Percentiles rank a stretch among this genome's conserved stretches.
Conservation (phyloP, 345 rosid genomes). For the Pelargonium nanum region DNA sequence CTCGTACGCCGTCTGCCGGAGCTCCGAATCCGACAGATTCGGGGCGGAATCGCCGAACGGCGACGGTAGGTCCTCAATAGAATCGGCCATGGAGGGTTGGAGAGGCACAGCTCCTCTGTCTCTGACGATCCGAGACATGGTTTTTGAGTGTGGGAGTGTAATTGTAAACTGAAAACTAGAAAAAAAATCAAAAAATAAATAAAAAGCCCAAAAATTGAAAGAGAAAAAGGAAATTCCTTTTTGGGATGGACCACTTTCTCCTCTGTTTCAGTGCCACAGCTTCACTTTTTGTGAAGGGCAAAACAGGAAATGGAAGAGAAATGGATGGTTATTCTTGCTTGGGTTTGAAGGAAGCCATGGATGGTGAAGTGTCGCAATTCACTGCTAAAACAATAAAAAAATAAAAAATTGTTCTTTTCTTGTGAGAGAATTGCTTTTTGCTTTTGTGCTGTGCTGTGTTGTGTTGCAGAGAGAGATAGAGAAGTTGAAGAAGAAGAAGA, state of each 20-base stretch:
- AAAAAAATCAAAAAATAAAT: too few species aligned
- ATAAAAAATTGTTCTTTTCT: neutral
- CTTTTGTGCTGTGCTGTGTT: neutral
- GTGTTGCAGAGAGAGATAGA: too few species aligned
- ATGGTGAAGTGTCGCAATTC: neutral
- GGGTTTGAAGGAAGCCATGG: neutral
- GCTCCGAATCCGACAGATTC: conserved; percentile 56
- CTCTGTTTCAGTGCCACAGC: neutral
- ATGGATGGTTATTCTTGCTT: neutral
- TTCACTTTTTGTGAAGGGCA: neutral
- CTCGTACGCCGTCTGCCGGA: conserved; percentile 87
- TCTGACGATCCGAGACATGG: neutral
- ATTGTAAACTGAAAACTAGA: neutral
- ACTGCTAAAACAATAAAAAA: neutral
- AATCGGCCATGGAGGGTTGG: conserved; percentile 15
- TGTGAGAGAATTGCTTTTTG: neutral
- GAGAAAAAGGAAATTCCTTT: neutral
- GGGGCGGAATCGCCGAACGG: conserved; percentile 49
- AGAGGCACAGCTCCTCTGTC: neutral
- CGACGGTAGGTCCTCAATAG: conserved; percentile 27
- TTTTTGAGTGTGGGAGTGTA: neutral
- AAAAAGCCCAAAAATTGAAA: too few species aligned
- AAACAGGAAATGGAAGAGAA: too few species aligned
- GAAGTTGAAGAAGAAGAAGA: neutral
- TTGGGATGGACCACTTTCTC: neutral